Percentiles rank a stretch among this genome's conserved stretches.
Conservation (phyloP, 345 rosid species). For the Camelina sativa region DNA sequence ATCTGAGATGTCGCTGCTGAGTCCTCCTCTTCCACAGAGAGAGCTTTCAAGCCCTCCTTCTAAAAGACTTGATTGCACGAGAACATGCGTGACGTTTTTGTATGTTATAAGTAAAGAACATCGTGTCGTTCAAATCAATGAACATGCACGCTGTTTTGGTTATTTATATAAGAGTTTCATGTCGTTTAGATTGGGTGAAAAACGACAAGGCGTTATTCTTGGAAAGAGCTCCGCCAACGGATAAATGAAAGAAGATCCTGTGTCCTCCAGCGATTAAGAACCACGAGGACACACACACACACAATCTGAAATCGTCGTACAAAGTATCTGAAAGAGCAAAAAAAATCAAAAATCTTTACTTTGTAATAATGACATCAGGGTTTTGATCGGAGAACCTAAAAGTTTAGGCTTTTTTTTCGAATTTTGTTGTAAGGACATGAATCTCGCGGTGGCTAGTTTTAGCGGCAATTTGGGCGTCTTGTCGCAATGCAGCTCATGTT, state of each 20-base stretch:
- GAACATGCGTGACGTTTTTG: not conserved
- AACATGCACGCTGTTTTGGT: not conserved
- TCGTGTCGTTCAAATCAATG: not conserved
- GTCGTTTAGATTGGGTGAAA: not conserved
- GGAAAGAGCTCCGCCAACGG: constrained; percentile 47
- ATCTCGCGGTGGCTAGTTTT: constrained; percentile 52
- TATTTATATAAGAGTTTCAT: not conserved
- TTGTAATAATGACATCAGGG: constrained; percentile 32
- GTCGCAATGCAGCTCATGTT: constrained; percentile 62
- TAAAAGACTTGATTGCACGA: not conserved
- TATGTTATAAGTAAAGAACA: not conserved
- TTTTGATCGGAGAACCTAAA: constrained; percentile 31
- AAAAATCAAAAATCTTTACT: constrained; percentile 2
- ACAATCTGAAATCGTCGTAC: constrained; percentile 17
- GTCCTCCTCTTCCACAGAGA: constrained; percentile 13
- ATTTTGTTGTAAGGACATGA: constrained; percentile 50
- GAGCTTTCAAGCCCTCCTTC: not conserved
- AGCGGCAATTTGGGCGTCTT: constrained; percentile 54
- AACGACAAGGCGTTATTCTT: constrained; percentile 37
- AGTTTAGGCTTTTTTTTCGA: not conserved
- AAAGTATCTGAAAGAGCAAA: not conserved
- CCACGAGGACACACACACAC: constrained; percentile 32
- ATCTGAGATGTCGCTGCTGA: constrained; percentile 34
- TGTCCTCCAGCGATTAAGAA: constrained; percentile 41
- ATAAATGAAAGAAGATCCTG: constrained; percentile 47